These are phyloP conservation scores for Venturiaceae sp. DNA, from an alignment of 2,329 filamentous ascomycete species.

Conservation along the genomic window DNA sequence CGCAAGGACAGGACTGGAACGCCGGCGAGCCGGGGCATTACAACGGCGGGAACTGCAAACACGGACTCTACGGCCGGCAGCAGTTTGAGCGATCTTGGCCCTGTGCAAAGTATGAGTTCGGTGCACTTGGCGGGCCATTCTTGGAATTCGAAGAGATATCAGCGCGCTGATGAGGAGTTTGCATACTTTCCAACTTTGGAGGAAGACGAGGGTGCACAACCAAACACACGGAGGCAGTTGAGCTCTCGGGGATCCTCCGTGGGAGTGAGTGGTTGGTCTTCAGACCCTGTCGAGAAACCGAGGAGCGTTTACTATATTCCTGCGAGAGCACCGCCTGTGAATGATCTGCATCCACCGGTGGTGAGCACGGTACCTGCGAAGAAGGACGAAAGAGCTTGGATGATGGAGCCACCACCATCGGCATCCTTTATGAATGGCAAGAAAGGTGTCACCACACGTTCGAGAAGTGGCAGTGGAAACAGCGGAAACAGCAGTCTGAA, in stretches of 20 bases:
- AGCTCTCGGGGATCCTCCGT: background rate
- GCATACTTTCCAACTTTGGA: conserved; percentile 41
- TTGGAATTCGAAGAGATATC: conserved; percentile 72
- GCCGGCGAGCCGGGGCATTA: conserved; percentile 50
- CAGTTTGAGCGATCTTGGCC: conserved; percentile 16
- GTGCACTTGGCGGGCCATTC: conserved; percentile 30
- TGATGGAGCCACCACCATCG: conserved; percentile 84
- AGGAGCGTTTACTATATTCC: background rate
- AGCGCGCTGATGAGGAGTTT: conserved; percentile 78
- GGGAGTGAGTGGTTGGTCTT: background rate
- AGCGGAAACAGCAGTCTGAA: conserved; percentile 22
- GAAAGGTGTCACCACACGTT: conserved; percentile 38
- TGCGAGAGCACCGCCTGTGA: conserved; percentile 48
- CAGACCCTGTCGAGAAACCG: background rate
- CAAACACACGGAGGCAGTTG: background rate
- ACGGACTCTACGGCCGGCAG: conserved; percentile 34
- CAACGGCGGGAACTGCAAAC: conserved; percentile 44
- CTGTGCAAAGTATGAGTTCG: conserved; percentile 17
- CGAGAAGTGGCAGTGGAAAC: conserved; percentile 1
- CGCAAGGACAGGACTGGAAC: conserved; percentile 44
- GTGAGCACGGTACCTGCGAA: conserved; percentile 62
- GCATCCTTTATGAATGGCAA: conserved; percentile 89
- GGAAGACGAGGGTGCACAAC: conserved; percentile 18
- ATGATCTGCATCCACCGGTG: conserved; percentile 78
- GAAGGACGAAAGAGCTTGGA: conserved; percentile 59